phyloP scores from a whole-genome alignment of 148 eudicot genomes.

The Cornus suecica region DNA sequence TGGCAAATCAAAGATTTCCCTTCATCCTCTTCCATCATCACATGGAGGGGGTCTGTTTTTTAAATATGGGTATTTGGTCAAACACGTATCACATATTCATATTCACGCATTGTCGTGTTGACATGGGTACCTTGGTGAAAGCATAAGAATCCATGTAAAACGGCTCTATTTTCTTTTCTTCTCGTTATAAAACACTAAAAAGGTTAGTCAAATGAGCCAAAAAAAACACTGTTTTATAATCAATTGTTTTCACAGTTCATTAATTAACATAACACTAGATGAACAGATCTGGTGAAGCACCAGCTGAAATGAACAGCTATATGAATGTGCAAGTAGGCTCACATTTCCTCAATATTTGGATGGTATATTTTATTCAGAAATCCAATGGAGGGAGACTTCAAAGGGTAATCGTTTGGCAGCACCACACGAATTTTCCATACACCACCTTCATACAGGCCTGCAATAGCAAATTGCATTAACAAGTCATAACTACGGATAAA shows the following conservation, averaged over 20 bases:
- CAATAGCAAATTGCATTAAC: conserved; percentile 5
- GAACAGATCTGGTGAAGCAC: background rate
- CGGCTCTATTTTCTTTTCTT: background rate
- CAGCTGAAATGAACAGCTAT: conserved; percentile 1
- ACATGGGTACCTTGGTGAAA: too few species aligned
- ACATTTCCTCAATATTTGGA: conserved; percentile 90
- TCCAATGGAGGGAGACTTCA: conserved; percentile 85
- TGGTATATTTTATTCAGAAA: conserved; percentile 76
- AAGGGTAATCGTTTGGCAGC: conserved; percentile 85
- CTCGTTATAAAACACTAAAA: background rate
- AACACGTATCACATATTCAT: too few species aligned
- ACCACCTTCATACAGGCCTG: conserved; percentile 86
- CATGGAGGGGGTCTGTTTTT: too few species aligned
- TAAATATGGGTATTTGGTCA: too few species aligned
- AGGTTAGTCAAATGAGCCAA: background rate
- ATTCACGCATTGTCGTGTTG: too few species aligned
- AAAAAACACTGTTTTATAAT: too few species aligned
- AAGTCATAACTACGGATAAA: background rate
- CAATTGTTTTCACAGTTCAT: background rate
- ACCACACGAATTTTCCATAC: conserved; percentile 83
- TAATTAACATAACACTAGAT: background rate
- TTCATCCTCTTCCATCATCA: too few species aligned
- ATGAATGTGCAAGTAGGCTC: conserved; percentile 23
- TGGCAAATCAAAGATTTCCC: too few species aligned
- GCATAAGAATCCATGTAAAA: too few species aligned